Evolutionary conservation across 163 green algal genomes (phyloP), one percentile per base, ranked within the genome.

Genomic region (Picocystis sp.): DNA sequence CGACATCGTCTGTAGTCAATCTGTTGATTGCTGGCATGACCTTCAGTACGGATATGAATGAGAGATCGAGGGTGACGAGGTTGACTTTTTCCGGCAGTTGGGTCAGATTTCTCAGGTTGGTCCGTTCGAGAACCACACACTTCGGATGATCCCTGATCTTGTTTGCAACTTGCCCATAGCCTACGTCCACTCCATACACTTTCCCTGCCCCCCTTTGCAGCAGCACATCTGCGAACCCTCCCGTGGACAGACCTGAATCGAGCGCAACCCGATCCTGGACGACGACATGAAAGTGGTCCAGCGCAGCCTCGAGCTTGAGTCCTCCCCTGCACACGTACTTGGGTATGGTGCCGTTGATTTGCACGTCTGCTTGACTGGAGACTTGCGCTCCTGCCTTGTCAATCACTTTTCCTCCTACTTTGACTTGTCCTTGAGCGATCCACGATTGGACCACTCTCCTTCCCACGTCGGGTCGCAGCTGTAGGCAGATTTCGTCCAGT

Each of bases 201-300:
- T 65, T 53, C 0, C 45, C 47, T 0, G 81, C 81, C 3, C 89
- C 89, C 3, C 65, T 53, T 74, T 97, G 87, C 64, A 97, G 73
- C 56, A 96, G 66, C 71, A 87, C 96, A 67, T 98, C 88, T 33
- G 88, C 85, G 68, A 98, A 98, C 42, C 89, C 89, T 11, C 89
- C 89, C 1, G 89, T 98, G 11, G 84, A 95, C 33, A 95, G 68
- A 0, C 89, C 89, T 14, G 84, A 74, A 59, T 98, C 89, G 9
- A 98, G 66, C 1, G 59, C 77, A 3, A 67, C 64, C 17, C 76
- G 54, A 3, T 81, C 86, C 2, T 25, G 62, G 11, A 83, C 78
- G 56, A 92, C 72, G 2, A 94, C 58, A 3, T 55, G 56, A 58
- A 91, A 96, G 24, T 81, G 58, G 14, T 81, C 57, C 47, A 97